Percentiles rank a stretch among this genome's conserved stretches.
phyloP scores from a whole-genome alignment of 768 basidiomycete species.

The Russula ochroleuca region DNA sequence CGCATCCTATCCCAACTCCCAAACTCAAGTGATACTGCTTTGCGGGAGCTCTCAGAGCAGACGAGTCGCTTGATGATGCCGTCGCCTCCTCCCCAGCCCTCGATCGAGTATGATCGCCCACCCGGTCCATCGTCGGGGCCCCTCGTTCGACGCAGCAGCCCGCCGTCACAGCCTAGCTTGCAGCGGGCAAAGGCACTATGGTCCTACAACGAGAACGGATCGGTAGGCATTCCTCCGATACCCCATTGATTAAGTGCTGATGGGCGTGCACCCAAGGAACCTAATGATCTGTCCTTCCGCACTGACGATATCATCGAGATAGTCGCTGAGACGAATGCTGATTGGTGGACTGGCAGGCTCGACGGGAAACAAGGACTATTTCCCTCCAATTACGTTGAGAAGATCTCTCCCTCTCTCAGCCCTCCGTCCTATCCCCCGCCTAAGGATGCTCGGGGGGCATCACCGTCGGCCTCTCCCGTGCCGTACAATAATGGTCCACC shows the following conservation, averaged over 20 bases:
- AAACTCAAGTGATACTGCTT: constrained; percentile 28
- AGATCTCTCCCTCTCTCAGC: constrained; percentile 34
- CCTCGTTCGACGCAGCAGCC: constrained; percentile 26
- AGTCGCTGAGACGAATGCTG: constrained; percentile 70
- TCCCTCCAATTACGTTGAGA: constrained; percentile 73
- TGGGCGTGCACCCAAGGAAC: constrained; percentile 46
- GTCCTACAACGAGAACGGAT: constrained; percentile 60
- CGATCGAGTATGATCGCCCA: constrained; percentile 9
- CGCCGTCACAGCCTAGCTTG: constrained; percentile 26
- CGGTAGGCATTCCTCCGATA: constrained; percentile 35
- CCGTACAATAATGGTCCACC: constrained; percentile 32
- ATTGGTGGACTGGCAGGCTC: constrained; percentile 80
- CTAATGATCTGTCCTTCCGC: constrained; percentile 74
- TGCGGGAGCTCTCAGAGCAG: constrained; percentile 24
- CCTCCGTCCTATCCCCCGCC: constrained; percentile 28
- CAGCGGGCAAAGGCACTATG: constrained; percentile 54
- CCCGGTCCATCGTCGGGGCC: constrained; percentile 15
- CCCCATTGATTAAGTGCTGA: constrained; percentile 1
- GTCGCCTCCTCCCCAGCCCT: constrained; percentile 1
- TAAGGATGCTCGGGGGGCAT: constrained; percentile 2
- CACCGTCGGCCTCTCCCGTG: constrained; percentile 20
- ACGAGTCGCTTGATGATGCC: constrained; percentile 27
- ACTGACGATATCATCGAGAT: constrained; percentile 76
- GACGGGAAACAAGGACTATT: constrained; percentile 69
- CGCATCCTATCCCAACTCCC: constrained; percentile 41